These are phyloP conservation scores for Sporothrix mexicana DNA, from an alignment of 2,329 filamentous ascomycete species.

Conservation along the genomic window DNA sequence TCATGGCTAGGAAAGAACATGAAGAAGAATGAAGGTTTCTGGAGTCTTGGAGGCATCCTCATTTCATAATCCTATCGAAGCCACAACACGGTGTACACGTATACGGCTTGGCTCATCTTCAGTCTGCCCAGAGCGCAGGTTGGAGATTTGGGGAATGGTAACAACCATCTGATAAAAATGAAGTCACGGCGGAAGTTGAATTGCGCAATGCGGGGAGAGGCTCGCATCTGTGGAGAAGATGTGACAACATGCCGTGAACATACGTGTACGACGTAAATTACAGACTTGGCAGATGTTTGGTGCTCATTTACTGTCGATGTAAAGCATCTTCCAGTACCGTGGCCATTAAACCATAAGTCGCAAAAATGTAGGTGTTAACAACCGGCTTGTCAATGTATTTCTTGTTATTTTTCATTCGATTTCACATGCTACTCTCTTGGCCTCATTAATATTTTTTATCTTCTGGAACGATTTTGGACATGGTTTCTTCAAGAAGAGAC, in stretches of 20 bases:
- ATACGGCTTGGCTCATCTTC: not conserved
- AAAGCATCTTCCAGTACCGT: no score
- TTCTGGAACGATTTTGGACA: no score
- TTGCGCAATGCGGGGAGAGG: slow-evolving; percentile 1
- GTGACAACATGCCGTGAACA: not conserved
- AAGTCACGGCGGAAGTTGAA: not conserved
- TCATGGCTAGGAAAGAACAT: not conserved
- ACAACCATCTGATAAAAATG: not conserved
- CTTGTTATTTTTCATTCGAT: no score
- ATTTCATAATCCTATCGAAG: not conserved
- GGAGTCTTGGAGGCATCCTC: not conserved
- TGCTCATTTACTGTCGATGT: no score
- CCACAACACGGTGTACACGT: not conserved
- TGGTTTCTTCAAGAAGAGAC: no score
- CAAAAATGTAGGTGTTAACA: no score
- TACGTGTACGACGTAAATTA: no score
- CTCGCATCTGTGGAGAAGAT: slow-evolving; percentile 6
- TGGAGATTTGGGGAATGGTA: not conserved
- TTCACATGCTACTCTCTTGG: no score
- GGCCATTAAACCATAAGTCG: no score
- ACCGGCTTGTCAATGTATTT: no score
- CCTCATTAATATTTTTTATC: no score
- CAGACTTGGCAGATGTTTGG: no score
- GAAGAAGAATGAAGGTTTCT: not conserved
- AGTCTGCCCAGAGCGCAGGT: not conserved